phyloP scores from a whole-genome alignment of 2,329 filamentous ascomycete species.

The Xylariales sp. region DNA sequence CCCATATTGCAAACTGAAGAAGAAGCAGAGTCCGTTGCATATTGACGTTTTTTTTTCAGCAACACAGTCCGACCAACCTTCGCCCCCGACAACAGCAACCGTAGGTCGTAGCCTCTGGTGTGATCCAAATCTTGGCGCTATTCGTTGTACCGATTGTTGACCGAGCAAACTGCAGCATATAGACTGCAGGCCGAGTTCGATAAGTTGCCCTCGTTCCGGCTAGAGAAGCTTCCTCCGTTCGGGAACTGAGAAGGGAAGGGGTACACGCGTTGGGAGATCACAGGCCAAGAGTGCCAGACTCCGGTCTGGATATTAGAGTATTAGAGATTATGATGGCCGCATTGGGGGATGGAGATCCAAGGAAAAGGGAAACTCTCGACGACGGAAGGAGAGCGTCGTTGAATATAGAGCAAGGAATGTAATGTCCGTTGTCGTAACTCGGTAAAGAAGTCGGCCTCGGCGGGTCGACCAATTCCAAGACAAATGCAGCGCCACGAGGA shows the following conservation, averaged over 20 bases:
- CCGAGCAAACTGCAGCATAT: neutral
- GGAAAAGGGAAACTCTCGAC: slow-evolving; percentile 12
- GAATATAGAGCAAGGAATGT: slow-evolving; percentile 24
- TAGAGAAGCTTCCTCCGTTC: no score
- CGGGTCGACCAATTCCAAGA: slow-evolving; percentile 21
- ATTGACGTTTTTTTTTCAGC: slow-evolving; percentile 13
- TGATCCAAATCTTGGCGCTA: neutral
- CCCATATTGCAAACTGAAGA: slow-evolving; percentile 44
- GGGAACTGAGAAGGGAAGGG: no score
- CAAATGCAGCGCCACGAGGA: slow-evolving; percentile 21
- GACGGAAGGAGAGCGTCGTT: slow-evolving; percentile 11
- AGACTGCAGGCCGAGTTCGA: neutral
- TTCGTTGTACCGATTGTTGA: neutral
- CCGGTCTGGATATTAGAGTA: slow-evolving; percentile 22
- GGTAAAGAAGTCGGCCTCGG: slow-evolving; percentile 6
- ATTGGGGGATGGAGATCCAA: slow-evolving; percentile 16
- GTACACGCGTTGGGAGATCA: slow-evolving; percentile 10
- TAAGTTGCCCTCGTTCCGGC: no score
- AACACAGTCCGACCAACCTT: slow-evolving; percentile 8
- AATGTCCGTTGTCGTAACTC: slow-evolving; percentile 20
- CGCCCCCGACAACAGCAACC: slow-evolving; percentile 9
- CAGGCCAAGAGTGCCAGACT: slow-evolving; percentile 26
- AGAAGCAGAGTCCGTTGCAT: slow-evolving; percentile 29
- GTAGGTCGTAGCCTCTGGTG: neutral
- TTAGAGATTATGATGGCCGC: slow-evolving; percentile 24